A percentile compares a stretch with the other conserved stretches of the same genome.
Evolutionary conservation across 441 rosid genomes (phyloP).

Genomic region (Isatis lusitanica): DNA sequence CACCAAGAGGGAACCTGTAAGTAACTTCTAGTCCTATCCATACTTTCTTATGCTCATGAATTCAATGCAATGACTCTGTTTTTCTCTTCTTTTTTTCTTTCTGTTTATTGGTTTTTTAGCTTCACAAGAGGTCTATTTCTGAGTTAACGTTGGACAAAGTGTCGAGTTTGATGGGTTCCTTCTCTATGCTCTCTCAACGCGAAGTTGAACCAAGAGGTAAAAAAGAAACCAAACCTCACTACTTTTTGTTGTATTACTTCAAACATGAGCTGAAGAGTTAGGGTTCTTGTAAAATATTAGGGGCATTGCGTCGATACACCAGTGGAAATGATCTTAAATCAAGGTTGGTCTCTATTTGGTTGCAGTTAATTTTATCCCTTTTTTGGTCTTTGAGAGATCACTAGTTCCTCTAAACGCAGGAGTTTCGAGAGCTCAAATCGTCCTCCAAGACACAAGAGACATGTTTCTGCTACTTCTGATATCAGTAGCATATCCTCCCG

Average conservation of each 20-base stretch:
- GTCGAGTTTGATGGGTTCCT: constrained; percentile 68
- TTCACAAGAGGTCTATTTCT: constrained; percentile 68
- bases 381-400: background rate
- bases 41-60: background rate
- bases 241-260: background rate
- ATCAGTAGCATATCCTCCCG: constrained; percentile 55
- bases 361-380: background rate
- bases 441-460: constrained; percentile 55
- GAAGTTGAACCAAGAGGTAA: constrained; percentile 52
- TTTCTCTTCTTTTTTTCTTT: too few relatives aligned
- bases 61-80: background rate
- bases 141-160: constrained; percentile 64
- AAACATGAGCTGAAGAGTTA: background rate
- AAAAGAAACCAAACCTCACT: background rate
- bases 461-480: constrained; percentile 62
- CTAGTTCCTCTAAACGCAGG: constrained; percentile 35
- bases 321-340: constrained; percentile 55
- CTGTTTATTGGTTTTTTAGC: constrained; percentile 37
- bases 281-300: constrained; percentile 32
- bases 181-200: constrained; percentile 49
- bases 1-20: constrained; percentile 60
- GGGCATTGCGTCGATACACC: constrained; percentile 45
- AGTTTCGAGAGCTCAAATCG: constrained; percentile 42
- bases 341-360: constrained; percentile 41
- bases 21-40: constrained; percentile 19